Evolutionary conservation across 768 basidiomycete genomes (phyloP), one percentile per base, ranked within the genome.

Genomic region (Mycena crocata): DNA sequence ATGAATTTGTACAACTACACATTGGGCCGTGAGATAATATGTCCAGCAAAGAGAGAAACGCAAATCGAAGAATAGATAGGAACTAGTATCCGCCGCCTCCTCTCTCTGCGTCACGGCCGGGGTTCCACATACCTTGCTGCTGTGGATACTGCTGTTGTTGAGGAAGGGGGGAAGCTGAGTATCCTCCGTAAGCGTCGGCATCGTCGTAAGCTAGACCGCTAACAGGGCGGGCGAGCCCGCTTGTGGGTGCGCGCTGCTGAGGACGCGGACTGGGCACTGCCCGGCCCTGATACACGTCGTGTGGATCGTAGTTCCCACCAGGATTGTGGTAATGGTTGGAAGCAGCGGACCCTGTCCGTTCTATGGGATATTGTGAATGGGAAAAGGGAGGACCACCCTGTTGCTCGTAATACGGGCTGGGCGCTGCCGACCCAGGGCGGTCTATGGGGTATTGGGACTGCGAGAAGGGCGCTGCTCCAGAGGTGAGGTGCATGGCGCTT

Each of bases 401-500:
- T 48, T 57, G 42, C 39, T 32, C 34, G 17, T 34, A 48, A 48
- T 57, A 57, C 24, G 30, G 55, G 37, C 61, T 69, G 49, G 50
- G 70, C 13, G 45, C 62, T 15, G 72, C 56, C 57, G 72, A 71
- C 61, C 68, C 66, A 26, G 46, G 31, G 39, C 61, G 39, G 64
- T 64, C 63, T 24, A 50, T 37, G 4, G 56, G 30, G 35, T 57
- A 66, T 32, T 81, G 85, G 12, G 51, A 34, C 24, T 68, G 46
- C 50, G 67, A 60, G 40, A 89, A 84, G 7, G 91, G 87, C 34
- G 90, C 89, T 21, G 89, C 88, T 32, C 85, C 78, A 6, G 82
- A 70, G 21, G 90, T 76, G 17, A 94, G 84, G 73, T 90, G 86
- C 32, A 83, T 79, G 24, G 85, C 85, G 74, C 90, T 91, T 68